Percentiles rank a stretch among this genome's conserved stretches.
Conservation (phyloP, 148 eudicot species). For the Gaultheria prostrata region DNA sequence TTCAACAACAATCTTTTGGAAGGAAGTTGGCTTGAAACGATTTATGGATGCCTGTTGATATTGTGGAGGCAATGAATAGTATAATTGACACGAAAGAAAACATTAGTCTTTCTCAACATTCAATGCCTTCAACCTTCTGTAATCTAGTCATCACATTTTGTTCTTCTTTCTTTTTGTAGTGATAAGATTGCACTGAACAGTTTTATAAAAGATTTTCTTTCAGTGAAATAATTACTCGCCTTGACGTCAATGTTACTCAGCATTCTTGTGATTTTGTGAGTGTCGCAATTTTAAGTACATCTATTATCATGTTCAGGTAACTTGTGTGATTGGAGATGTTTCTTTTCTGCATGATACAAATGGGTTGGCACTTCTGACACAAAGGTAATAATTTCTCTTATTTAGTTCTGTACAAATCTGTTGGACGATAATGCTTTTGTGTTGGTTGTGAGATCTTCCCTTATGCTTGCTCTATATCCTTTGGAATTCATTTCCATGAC, state of each 20-base stretch:
- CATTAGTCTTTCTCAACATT: background rate
- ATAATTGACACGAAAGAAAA: background rate
- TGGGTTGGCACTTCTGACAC: conserved; percentile 74
- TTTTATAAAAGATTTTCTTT: background rate
- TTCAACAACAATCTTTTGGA: background rate
- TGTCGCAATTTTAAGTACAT: conserved; percentile 2
- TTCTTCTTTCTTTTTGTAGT: background rate
- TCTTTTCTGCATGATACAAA: conserved; percentile 96
- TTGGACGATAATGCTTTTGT: background rate
- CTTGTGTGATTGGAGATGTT: conserved; percentile 84
- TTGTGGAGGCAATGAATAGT: background rate
- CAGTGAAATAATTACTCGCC: background rate
- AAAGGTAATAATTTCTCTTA: conserved; percentile 38
- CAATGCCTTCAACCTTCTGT: background rate
- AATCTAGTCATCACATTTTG: background rate
- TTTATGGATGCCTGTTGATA: background rate
- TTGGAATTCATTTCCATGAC: background rate
- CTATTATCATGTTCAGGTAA: conserved; percentile 46
- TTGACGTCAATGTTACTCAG: background rate
- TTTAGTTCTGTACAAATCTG: background rate
- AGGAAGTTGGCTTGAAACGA: background rate
- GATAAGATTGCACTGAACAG: background rate
- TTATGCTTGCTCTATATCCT: background rate
- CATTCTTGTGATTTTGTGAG: background rate
- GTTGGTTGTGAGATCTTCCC: background rate